phyloP scores from a whole-genome alignment of 2,329 filamentous ascomycete genomes.

The Capronia epimyces region DNA sequence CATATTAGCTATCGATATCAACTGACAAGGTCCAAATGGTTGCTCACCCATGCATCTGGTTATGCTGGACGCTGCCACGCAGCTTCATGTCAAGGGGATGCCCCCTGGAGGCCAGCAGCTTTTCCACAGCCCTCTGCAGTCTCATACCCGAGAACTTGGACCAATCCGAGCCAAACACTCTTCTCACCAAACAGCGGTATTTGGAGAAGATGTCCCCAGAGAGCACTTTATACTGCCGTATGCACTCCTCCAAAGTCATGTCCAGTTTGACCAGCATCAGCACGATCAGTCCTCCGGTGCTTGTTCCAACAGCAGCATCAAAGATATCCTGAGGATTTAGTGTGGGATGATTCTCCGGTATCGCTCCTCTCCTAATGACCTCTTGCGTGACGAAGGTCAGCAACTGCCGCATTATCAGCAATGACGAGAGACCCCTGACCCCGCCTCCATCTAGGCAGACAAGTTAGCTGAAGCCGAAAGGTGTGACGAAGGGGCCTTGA shows the following conservation, averaged over 20 bases:
- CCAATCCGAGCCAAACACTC: conserved; percentile 18
- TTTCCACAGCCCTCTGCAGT: conserved; percentile 17
- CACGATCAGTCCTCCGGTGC: conserved; percentile 40
- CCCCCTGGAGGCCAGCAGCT: conserved; percentile 14
- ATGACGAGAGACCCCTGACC: conserved; percentile 37
- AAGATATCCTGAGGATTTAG: conserved; percentile 36
- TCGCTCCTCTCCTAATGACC: conserved; percentile 13
- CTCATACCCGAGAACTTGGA: conserved; percentile 19
- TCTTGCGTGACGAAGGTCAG: conserved; percentile 32
- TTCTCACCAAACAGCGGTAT: conserved; percentile 12
- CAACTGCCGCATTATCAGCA: conserved; percentile 36
- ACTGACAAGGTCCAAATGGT: not conserved
- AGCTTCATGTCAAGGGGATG: conserved; percentile 12
- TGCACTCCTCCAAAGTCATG: conserved; percentile 43
- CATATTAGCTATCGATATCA: too few relatives aligned
- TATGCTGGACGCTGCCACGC: conserved; percentile 7
- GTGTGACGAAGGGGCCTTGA: too few relatives aligned
- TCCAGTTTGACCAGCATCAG: conserved; percentile 46
- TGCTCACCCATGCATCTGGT: conserved; percentile 13
- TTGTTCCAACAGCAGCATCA: conserved; percentile 40
- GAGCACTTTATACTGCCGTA: conserved; percentile 39
- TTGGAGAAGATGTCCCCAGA: conserved; percentile 27
- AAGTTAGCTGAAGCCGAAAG: not conserved
- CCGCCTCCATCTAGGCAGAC: conserved; percentile 39
- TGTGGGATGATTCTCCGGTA: conserved; percentile 7